Evolutionary conservation across 768 basidiomycete species (phyloP), one percentile per base, ranked within the genome.

Genomic region (Coprinopsis strossmayeri): DNA sequence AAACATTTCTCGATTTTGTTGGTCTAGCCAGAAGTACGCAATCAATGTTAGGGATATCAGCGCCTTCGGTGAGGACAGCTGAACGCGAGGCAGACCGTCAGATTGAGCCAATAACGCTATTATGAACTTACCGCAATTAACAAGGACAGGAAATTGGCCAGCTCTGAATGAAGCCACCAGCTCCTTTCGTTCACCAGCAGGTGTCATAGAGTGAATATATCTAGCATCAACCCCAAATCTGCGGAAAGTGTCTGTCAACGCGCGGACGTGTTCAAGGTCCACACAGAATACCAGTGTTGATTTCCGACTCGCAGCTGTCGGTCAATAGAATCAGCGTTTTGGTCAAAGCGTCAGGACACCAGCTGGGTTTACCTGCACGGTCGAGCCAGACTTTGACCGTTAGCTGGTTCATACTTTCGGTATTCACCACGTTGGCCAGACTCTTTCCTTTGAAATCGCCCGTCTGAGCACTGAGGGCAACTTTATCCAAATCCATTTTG

Each of bases 241-340:
- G 28, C 84, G 78, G 59, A 95, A 98, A 1, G 73, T 64, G 32
- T 75, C 72, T 0, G 92, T 90, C 35, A 98, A 68, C 3, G 76
- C 76, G 35, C 74, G 68, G 28, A 95, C 87, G 62, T 98, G 95
- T 0, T 79, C 73, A 1, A 95, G 62, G 55, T 89, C 84, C 48
- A 93, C 86, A 53, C 90, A 92, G 61, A 98, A 97, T n/a, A 95
- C 78, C 2, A 98, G 70, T 0, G 92, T 96, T 1, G 94, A 94
- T 64, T 82, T 84, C 40, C 94, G 79, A 9, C 10, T 72, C 69
- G 4, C 69, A 77, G 84, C 52, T 21, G 15, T 55, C 35, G 57
- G 41, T 32, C 34, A 24, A 48, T 15, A 37, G 21, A 24, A 42
- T n/a, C n/a, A n/a, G n/a, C n/a, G 21, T 18, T 23, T 42, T n/a